Percentiles rank a stretch among this genome's conserved stretches.
These are phyloP conservation scores for Neurospora sp. DNA, from an alignment of 495 filamentous ascomycete genomes.

Conservation along the genomic window DNA sequence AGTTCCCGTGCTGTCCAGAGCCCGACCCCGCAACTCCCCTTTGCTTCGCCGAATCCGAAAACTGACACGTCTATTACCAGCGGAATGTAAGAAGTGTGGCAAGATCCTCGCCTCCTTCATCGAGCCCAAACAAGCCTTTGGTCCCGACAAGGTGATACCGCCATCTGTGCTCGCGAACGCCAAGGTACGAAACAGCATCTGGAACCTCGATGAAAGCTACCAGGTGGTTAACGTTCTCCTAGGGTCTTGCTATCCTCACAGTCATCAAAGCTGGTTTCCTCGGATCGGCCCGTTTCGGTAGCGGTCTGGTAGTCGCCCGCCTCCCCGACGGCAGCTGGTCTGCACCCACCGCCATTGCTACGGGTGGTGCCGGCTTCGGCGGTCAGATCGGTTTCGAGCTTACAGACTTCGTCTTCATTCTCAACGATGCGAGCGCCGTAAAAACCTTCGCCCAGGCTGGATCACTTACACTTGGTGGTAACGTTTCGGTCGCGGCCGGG, in stretches of 20 bases:
- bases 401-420: slow-evolving; percentile 97
- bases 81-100: slow-evolving; percentile 82
- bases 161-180: slow-evolving; percentile 81
- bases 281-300: slow-evolving; percentile 84
- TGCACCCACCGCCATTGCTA: slow-evolving; percentile 85
- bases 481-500: slow-evolving; percentile 91
- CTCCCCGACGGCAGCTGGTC: slow-evolving; percentile 90
- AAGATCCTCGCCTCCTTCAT: slow-evolving; percentile 94
- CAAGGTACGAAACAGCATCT: slow-evolving; percentile 51
- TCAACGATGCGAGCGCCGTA: slow-evolving; percentile 87
- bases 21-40: background rate
- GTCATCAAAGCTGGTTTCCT: slow-evolving; percentile 95
- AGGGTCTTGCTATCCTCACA: slow-evolving; percentile 92
- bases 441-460: slow-evolving; percentile 91
- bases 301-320: slow-evolving; percentile 86
- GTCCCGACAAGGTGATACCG: slow-evolving; percentile 95
- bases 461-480: slow-evolving; percentile 84
- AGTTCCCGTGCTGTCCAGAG: slow-evolving; percentile 7
- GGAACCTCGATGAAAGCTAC: background rate
- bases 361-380: slow-evolving; percentile 85
- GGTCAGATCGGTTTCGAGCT: slow-evolving; percentile 97
- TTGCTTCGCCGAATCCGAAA: background rate
- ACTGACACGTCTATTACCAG: slow-evolving; percentile 27
- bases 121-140: slow-evolving; percentile 88
- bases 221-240: background rate